Percentiles rank a stretch among this genome's conserved stretches.
These are phyloP conservation scores for Candida palmyrensis DNA, from an alignment of 805 yeast genomes.

Conservation along the genomic window DNA sequence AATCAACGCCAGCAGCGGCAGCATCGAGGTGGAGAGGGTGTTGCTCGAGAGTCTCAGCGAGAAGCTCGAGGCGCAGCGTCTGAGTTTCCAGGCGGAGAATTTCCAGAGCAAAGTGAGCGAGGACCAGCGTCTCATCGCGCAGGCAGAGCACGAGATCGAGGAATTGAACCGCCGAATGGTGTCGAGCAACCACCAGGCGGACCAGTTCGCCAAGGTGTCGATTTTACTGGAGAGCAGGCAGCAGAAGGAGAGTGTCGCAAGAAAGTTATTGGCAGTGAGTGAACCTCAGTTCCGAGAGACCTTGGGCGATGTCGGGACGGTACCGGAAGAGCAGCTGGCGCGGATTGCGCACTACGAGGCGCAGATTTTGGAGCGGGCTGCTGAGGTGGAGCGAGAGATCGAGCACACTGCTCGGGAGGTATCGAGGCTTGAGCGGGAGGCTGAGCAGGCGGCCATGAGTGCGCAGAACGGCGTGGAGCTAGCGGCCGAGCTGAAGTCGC, in stretches of 20 bases:
- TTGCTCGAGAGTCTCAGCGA: conserved; percentile 34
- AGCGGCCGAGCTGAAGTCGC: too few species aligned
- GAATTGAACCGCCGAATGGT: conserved; percentile 46
- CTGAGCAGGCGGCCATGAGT: not conserved
- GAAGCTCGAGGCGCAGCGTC: conserved; percentile 22
- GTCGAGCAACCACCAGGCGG: conserved; percentile 53
- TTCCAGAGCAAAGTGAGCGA: conserved; percentile 31
- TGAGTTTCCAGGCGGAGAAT: conserved; percentile 17
- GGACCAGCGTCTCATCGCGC: conserved; percentile 29
- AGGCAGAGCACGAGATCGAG: conserved; percentile 41
- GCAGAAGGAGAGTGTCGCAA: conserved; percentile 22
- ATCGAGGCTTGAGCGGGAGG: not conserved
- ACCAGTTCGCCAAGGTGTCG: conserved; percentile 48
- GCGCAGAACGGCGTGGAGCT: conserved; percentile 3
- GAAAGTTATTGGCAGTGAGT: conserved; percentile 20
- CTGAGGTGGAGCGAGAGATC: conserved; percentile 4
- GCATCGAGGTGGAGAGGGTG: conserved; percentile 40
- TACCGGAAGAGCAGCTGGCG: too few species aligned
- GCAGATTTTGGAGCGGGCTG: not conserved
- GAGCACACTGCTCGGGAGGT: conserved; percentile 5
- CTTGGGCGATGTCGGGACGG: conserved; percentile 11
- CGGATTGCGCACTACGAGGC: not conserved
- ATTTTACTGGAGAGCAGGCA: conserved; percentile 37
- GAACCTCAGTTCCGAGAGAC: conserved; percentile 13
- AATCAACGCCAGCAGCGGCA: conserved; percentile 40